Evolutionary conservation across 2,329 filamentous ascomycete genomes (phyloP).

Genomic region (Colletotrichum sublineola): DNA sequence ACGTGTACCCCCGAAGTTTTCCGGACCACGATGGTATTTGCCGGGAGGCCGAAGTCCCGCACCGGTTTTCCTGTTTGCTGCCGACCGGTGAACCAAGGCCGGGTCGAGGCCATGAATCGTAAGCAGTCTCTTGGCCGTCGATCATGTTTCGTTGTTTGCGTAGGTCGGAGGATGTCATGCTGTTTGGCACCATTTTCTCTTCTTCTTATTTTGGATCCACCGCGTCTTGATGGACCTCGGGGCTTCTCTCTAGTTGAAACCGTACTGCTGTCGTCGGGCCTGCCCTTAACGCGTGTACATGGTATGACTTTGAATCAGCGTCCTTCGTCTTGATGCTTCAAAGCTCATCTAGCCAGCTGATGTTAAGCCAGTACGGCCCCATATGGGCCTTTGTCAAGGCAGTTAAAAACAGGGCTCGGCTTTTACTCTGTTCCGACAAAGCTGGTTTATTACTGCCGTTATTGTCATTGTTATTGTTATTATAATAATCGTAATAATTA

Average conservation of each 20-base stretch:
- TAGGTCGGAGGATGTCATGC: not conserved
- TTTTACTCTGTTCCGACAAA: too few species aligned
- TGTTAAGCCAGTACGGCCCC: not conserved
- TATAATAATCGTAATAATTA: too few species aligned
- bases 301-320: not conserved
- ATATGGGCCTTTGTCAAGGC: not conserved
- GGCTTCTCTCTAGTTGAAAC: not conserved
- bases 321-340: not conserved
- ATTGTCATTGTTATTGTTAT: too few species aligned
- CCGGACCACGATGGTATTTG: not conserved
- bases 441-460: not conserved
- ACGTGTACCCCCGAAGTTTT: not conserved
- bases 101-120: not conserved
- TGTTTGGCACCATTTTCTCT: not conserved
- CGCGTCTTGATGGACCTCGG: not conserved
- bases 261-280: not conserved
- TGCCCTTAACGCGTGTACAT: not conserved
- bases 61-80: not conserved
- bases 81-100: not conserved
- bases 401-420: not conserved
- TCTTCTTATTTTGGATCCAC: not conserved
- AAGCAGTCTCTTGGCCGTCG: constrained; percentile 3
- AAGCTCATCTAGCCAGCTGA: too few species aligned
- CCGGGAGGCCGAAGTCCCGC: not conserved
- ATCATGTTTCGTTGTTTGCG: constrained; percentile 4